Evolutionary conservation across 352 stramenopile genomes (phyloP), one percentile per base, ranked within the genome.

Genomic region (Globisporangium heterothallicum): DNA sequence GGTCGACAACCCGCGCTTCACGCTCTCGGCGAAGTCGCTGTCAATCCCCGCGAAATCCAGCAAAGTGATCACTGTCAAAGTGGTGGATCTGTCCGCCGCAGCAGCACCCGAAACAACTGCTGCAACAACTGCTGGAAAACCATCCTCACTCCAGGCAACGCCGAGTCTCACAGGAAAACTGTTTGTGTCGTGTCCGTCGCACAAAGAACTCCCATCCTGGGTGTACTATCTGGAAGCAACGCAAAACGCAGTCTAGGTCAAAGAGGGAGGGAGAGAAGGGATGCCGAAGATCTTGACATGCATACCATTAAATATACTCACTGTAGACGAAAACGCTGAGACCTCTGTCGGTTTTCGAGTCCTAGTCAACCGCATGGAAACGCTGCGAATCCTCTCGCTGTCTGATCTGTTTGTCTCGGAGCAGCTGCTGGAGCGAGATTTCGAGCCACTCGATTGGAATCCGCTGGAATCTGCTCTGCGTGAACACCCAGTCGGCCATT

Each of bases 201-300:
- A 82, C 27, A 75, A 74, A 34, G 70, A 88, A 18, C 59, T 96
- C 12, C 85, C 86, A 16, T 65, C 86, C 24, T 97, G 88, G 87
- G 70, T 96, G 0, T 95, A 88, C 53, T 97, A 96, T 54, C 61
- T 97, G 41, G 71, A 91, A 63, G 57, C 61, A 0, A 42, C 69
- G 18, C 16, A 13, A 48, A 34, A 34, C n/a, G 16, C 34, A 26
- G 42, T 14, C 8, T 49, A 42, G 19, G 40, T 24, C 9, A n/a
- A n/a, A n/a, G n/a, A n/a, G n/a, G n/a, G n/a, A n/a, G n/a, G n/a
- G n/a, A n/a, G n/a, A n/a, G n/a, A n/a, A n/a, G n/a, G n/a, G n/a
- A n/a, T n/a, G n/a, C n/a, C n/a, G n/a, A n/a, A n/a, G n/a, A n/a
- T n/a, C n/a, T n/a, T n/a, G n/a, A n/a, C n/a, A n/a, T n/a, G n/a